phyloP scores from a whole-genome alignment of 345 rosid species.

The Populus pruinosa region DNA sequence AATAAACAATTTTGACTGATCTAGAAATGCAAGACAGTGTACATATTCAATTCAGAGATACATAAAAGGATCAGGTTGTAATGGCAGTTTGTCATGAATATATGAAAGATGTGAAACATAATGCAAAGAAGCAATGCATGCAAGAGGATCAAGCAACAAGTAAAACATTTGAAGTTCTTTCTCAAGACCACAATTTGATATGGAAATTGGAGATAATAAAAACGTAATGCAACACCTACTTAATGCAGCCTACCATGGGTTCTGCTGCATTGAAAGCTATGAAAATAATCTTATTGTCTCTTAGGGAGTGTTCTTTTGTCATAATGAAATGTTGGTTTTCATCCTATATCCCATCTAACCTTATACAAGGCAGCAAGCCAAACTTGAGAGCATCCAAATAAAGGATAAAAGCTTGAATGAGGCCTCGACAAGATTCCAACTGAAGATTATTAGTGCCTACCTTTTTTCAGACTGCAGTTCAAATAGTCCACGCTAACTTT shows the following conservation, averaged over 20 bases:
- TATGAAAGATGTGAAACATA: not conserved
- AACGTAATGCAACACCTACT: not conserved
- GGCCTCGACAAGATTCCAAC: too few species aligned
- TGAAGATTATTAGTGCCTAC: too few species aligned
- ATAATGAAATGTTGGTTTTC: not conserved
- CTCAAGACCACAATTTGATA: not conserved
- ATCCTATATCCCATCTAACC: not conserved
- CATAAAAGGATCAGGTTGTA: not conserved
- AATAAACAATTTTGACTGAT: not conserved
- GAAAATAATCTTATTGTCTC: not conserved
- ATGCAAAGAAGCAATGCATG: not conserved
- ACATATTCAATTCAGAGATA: not conserved
- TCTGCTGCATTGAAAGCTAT: not conserved
- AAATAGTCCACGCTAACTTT: too few species aligned
- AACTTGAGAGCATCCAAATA: too few species aligned
- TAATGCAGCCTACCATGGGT: not conserved
- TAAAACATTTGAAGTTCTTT: not conserved
- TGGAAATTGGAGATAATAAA: not conserved
- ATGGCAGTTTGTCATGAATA: not conserved
- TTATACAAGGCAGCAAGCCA: not conserved
- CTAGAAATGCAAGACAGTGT: not conserved
- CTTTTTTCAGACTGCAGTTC: too few species aligned
- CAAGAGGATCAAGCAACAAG: not conserved
- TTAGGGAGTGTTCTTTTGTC: not conserved
- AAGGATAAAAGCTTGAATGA: too few species aligned